Evolutionary conservation across 1,284 basidiomycete species (phyloP), one percentile per base, ranked within the genome.

Genomic region (Porogramme epimiltina): DNA sequence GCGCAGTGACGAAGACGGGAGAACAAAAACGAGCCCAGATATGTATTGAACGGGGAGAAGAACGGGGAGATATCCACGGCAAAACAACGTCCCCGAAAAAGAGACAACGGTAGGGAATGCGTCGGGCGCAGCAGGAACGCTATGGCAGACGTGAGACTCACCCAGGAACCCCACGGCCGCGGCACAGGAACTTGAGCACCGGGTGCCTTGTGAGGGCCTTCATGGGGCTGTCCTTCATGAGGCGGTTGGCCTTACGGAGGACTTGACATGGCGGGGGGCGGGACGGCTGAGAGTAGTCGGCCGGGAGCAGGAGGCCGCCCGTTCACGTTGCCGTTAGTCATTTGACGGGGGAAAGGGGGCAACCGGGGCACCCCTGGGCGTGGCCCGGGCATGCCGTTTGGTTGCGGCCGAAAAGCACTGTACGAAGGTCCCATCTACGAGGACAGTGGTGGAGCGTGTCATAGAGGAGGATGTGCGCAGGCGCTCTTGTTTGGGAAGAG

Each of bases 281-380:
- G 68, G 37, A 58, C 42, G 42, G 70, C 54, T 9, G 64, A 76
- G 44, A 77, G 72, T 3, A 77, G 75, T 46, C 73, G 78, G 62
- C 74, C 79, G 55, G 82, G 77, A 47, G 73, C 71, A 55, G 79
- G 75, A 47, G 82, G 79, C 51, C 85, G 79, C 44, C 79, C 74
- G 34, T 77, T 80, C 51, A 70, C 73, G 45, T 79, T 81, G 38
- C 85, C 86, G 62, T 89, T 90, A 6, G 78, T 71, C 67, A 85
- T 76, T 45, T 79, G 77, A 9, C 86, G 81, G 43, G 77, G 59
- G 66, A 82, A 87, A 36, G 77, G 77, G 25, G 87, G 87, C 25
- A 87, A 89, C 39, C 85, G 78, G 36, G 87, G 85, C 22, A 76
- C 71, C 24, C 73, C 76, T 26, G 72, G 53, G 49, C 64, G 78